Percentiles rank a stretch among this genome's conserved stretches.
phyloP scores from a whole-genome alignment of 225 moss, liverwort and hornwort genomes.

The Thuidium tamariscinum region DNA sequence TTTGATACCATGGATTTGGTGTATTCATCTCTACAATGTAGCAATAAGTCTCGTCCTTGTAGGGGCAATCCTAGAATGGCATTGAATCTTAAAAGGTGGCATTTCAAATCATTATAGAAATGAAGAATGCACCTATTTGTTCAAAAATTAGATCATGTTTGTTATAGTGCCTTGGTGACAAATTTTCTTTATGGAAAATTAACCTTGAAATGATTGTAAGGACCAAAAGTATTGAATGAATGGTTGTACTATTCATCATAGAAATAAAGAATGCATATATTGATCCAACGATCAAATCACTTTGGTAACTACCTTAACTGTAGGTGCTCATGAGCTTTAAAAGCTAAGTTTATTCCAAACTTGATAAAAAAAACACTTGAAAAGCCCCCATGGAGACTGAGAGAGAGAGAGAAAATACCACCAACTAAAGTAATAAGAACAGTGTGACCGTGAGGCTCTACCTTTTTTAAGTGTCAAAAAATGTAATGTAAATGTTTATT shows the following conservation, averaged over 20 bases:
- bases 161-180: background rate
- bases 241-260: background rate
- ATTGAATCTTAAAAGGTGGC: background rate
- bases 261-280: background rate
- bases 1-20: background rate
- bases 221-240: background rate
- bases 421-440: rapidly evolving
- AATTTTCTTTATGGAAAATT: too few relatives aligned
- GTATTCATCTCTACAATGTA: background rate
- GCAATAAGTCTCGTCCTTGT: too few relatives aligned
- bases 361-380: background rate
- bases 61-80: too few relatives aligned
- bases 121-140: background rate
- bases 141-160: background rate
- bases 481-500: too few relatives aligned
- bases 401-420: background rate
- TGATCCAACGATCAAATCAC: too few relatives aligned
- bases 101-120: background rate
- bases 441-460: too few relatives aligned
- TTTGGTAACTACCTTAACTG: too few relatives aligned
- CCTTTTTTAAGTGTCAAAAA: too few relatives aligned
- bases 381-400: background rate
- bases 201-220: rapidly evolving
- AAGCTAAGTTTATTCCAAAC: too few relatives aligned
- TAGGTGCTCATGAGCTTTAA: too few relatives aligned